Conservation (phyloP, 2,329 filamentous ascomycete species). For the Rhinocladiella mackenziei region DNA sequence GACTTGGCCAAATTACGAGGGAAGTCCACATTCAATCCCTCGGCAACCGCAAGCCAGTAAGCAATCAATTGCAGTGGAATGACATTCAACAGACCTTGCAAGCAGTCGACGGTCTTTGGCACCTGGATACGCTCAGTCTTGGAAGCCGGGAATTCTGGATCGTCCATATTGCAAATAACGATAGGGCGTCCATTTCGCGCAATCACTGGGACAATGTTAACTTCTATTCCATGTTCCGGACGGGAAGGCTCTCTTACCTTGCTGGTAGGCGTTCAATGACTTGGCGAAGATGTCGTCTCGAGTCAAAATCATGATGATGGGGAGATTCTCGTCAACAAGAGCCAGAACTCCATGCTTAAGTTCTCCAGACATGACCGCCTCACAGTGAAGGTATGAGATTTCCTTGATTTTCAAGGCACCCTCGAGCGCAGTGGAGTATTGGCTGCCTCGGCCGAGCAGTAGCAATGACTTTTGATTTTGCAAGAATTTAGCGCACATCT, state of each 20-base stretch:
- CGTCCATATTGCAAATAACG: conserved; percentile 91
- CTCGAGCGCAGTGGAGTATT: conserved; percentile 95
- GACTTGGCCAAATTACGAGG: conserved; percentile 98
- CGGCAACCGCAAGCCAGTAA: conserved; percentile 96
- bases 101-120: conserved; percentile 86
- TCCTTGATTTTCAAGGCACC: conserved; percentile 99
- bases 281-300: conserved; percentile 95
- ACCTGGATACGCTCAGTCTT: conserved; percentile 97
- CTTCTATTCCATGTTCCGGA: conserved; percentile 20
- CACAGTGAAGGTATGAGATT: conserved; percentile 98
- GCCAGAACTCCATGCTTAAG: conserved; percentile 98
- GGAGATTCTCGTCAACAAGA: conserved; percentile 94
- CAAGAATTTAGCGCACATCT: conserved; percentile 85
- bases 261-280: conserved; percentile 99
- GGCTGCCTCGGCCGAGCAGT: conserved; percentile 87
- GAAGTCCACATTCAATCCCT: conserved; percentile 97
- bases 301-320: conserved; percentile 99
- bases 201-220: conserved; percentile 62
- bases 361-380: conserved; percentile 99
- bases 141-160: conserved; percentile 81
- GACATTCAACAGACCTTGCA: conserved; percentile 96
- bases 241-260: conserved; percentile 56
- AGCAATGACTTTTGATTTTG: conserved; percentile 96
- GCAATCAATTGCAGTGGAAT: conserved; percentile 96
- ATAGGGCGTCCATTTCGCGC: conserved; percentile 94